These are phyloP conservation scores for Lentinula sp. DNA, from an alignment of 768 basidiomycete species.

Conservation along the genomic window DNA sequence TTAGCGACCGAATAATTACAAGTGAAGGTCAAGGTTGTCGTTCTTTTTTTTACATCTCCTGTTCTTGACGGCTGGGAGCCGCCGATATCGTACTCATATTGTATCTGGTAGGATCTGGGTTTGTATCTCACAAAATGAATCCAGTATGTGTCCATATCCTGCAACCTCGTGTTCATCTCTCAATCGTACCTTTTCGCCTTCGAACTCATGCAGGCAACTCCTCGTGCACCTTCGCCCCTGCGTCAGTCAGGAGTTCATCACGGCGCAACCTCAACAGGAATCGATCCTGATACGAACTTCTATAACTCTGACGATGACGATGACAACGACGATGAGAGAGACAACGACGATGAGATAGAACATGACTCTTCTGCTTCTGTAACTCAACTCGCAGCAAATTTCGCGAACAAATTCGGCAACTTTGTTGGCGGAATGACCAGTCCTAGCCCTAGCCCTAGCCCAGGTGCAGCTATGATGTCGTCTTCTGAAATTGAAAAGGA, in stretches of 20 bases:
- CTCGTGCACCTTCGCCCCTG: neutral
- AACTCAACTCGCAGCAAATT: slow-evolving; percentile 64
- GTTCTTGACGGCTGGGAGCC: neutral
- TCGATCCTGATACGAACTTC: slow-evolving; percentile 18
- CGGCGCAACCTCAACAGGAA: neutral
- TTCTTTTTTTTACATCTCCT: neutral
- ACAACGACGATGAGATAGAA: slow-evolving; percentile 29
- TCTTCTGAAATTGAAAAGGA: slow-evolving; percentile 66
- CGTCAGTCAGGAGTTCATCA: neutral
- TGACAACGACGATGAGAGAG: slow-evolving; percentile 28
- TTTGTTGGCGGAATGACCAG: slow-evolving; percentile 49
- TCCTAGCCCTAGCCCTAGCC: slow-evolving; percentile 36
- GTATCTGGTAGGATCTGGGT: neutral
- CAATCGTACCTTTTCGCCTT: neutral
- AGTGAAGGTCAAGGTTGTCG: neutral
- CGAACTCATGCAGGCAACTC: neutral
- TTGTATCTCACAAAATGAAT: neutral
- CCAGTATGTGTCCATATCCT: neutral
- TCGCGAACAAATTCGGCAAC: slow-evolving; percentile 69
- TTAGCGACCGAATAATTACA: neutral
- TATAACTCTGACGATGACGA: slow-evolving; percentile 37
- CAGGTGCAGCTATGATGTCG: neutral
- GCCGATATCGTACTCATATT: too few species aligned
- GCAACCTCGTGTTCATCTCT: neutral
- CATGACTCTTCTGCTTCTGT: slow-evolving; percentile 51